A percentile compares a stretch with the other conserved stretches of the same genome.
Conservation (phyloP, 768 basidiomycete genomes). For the Amanita muscaria region DNA sequence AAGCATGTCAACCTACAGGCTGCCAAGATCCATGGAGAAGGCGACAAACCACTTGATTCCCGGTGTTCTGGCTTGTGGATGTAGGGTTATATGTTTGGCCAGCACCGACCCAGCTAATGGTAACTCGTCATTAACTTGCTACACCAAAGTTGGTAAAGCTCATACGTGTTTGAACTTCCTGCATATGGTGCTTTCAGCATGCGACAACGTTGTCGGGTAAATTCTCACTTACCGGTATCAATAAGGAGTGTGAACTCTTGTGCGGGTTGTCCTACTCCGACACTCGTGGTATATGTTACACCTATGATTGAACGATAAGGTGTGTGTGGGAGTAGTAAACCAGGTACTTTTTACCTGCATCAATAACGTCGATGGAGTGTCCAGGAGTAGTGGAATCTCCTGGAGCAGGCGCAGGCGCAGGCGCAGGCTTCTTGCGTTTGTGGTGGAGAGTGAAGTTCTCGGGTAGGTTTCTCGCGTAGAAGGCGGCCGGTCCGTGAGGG, state of each 20-base stretch:
- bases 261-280: constrained; percentile 44
- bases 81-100: constrained; percentile 36
- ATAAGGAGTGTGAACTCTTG: constrained; percentile 45
- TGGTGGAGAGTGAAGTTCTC: constrained; percentile 12
- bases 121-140: not conserved
- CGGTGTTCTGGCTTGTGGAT: constrained; percentile 29
- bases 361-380: constrained; percentile 45
- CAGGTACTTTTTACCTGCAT: constrained; percentile 29
- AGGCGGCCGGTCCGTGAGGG: constrained; percentile 41
- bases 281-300: constrained; percentile 45
- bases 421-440: constrained; percentile 3
- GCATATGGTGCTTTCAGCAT: not conserved
- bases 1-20: constrained; percentile 2
- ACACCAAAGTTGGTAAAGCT: not conserved
- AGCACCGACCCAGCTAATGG: constrained; percentile 42
- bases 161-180: constrained; percentile 29
- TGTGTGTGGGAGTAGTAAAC: constrained; percentile 2
- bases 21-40: not conserved
- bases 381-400: constrained; percentile 14
- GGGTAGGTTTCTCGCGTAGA: constrained; percentile 18
- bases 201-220: not conserved
- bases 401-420: constrained; percentile 15
- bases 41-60: constrained; percentile 25
- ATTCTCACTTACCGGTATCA: constrained; percentile 41
- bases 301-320: constrained; percentile 7